Evolutionary conservation across 1,284 basidiomycete species (phyloP).

Genomic region (Malassezia japonica): DNA sequence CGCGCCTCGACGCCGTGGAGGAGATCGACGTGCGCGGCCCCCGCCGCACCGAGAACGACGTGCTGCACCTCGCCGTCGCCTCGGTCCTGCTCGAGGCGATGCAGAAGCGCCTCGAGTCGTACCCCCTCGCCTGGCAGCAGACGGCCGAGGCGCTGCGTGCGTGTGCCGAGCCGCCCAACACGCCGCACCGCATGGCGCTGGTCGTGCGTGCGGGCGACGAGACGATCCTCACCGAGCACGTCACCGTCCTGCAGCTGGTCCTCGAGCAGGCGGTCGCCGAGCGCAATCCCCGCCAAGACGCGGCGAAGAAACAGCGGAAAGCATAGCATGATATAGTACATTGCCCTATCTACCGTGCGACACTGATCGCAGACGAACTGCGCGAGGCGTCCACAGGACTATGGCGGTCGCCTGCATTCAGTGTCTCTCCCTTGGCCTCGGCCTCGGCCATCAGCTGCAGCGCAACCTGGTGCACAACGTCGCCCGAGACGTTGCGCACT

Average conservation of each 20-base stretch:
- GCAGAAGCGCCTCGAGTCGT: background rate
- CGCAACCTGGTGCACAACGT: background rate
- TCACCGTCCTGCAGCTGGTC: background rate
- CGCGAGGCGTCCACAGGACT: no score
- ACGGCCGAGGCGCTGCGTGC: background rate
- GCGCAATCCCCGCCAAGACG: background rate
- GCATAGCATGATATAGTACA: background rate
- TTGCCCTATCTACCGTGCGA: background rate
- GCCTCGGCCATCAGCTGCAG: background rate
- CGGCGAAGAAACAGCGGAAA: background rate
- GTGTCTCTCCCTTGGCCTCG: background rate
- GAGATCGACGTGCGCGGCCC: slow-evolving; percentile 18
- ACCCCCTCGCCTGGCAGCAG: slow-evolving; percentile 4
- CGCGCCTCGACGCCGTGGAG: slow-evolving; percentile 54
- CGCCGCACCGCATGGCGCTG: slow-evolving; percentile 13
- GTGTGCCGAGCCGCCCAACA: background rate
- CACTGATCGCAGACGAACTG: background rate
- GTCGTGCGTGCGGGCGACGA: slow-evolving; percentile 16
- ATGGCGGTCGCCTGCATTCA: no score
- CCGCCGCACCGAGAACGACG: background rate
- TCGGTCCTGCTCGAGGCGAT: slow-evolving; percentile 6
- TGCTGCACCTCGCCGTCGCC: background rate
- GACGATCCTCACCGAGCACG: slow-evolving; percentile 12
- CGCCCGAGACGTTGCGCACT: background rate
- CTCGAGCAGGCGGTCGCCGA: background rate